These are phyloP conservation scores for Psilocybe cyanescens DNA, from an alignment of 768 basidiomycete genomes.

Conservation along the genomic window DNA sequence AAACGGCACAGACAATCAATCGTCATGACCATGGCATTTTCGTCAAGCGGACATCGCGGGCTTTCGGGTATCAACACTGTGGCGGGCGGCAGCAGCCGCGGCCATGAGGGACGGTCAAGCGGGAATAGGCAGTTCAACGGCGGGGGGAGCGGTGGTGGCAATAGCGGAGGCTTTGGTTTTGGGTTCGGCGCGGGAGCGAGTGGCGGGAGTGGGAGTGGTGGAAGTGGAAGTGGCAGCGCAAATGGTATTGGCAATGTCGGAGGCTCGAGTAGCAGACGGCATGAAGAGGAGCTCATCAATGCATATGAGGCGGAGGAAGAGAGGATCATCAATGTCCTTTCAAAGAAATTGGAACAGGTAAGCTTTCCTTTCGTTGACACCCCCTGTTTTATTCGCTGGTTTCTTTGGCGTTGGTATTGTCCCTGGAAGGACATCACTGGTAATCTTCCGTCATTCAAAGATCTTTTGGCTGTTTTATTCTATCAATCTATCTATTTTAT, in stretches of 20 bases:
- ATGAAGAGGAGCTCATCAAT: constrained; percentile 30
- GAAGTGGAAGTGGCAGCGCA: neutral
- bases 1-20: neutral
- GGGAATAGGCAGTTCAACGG: neutral
- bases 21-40: neutral
- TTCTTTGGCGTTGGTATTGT: no score
- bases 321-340: constrained; percentile 82
- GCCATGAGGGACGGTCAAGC: neutral
- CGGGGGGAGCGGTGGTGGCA: neutral
- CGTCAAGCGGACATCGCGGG: neutral
- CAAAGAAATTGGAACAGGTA: constrained; percentile 85
- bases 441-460: no score
- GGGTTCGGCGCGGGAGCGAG: neutral
- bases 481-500: neutral
- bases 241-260: neutral
- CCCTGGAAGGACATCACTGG: no score
- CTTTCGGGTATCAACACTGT: neutral
- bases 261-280: neutral
- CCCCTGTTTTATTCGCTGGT: no score
- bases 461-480: neutral
- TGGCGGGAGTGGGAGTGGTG: neutral
- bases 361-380: constrained; percentile 14
- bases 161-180: neutral
- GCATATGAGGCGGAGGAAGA: constrained; percentile 83
- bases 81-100: neutral